Evolutionary conservation across 2,329 filamentous ascomycete genomes (phyloP), one percentile per base, ranked within the genome.

Genomic region (Thelonectria rubi): DNA sequence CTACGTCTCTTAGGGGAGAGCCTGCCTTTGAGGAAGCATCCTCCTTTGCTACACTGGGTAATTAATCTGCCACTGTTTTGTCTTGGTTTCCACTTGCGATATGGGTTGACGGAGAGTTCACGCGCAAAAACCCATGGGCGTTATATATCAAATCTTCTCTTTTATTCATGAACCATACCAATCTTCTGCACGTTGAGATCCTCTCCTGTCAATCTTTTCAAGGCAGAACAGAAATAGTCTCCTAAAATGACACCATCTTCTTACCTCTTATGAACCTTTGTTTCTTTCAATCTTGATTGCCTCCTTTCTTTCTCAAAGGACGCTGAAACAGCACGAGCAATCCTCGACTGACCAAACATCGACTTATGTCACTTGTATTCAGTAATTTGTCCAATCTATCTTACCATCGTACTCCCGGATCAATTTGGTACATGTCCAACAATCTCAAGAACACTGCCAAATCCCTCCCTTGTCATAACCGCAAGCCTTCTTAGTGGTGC

Each of bases 1-100:
- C 55, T 75, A 76, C 42, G 69, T 76, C 48, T 74, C 75, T 54
- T 78, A 67, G 69, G 55, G 45, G 18, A n/a, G 20, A 12, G 24
- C 34, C 15, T n/a, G n/a, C 20, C 7, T 26, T 30, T 30, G 15
- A 20, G 37, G 46, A 26, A 51, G 10, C 14, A 24, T 47, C 26
- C 8, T 43, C 37, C 15, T 26, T 55, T 53, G 42, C 50, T 53
- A 47, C 34, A 58, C 24, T 62, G 8, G 26, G 26, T 30, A 30
- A 30, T 30, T 30, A 62, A 58, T 53, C 18, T 14, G 34, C 42
- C 42, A 45, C 17, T 47, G 34, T 20, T 39, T 32, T 64, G 45
- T 47, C 45, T 59, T 63, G 45, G 43, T 63, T 60, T 54, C 37
- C 18, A 40, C 40, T 55, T 53, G 39, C 53, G 43, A 61, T 26